Evolutionary conservation across 352 stramenopile species (phyloP), one percentile per base, ranked within the genome.

Genomic region (Phytophthora pisi): DNA sequence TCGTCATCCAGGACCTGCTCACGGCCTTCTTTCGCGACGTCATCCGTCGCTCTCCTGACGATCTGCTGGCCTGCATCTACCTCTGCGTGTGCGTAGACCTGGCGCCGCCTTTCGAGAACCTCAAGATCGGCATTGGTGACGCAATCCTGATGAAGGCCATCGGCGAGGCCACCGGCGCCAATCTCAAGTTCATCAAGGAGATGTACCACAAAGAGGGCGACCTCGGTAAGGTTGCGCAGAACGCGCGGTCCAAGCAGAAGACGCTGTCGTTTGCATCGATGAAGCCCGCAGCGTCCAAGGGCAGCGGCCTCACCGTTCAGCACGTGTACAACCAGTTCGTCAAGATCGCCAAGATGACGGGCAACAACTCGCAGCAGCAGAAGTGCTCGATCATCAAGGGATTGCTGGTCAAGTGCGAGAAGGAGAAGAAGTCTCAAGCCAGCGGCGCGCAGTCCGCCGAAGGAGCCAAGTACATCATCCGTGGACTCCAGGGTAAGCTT

Each of bases 101-200:
- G 3, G 97, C 97, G 18, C 97, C 97, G 2, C 89, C 95, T 26
- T 99, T 98, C 61, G 92, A 99, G 67, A 98, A 98, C 74, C 78
- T 99, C 7, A 98, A 99, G 79, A 95, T 99, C 26, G 98, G 98
- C 16, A 98, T 99, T 52, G 98, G 98, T 28, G 97, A 99, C 68
- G 89, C 95, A 4, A 97, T 99, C 59, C 74, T 99, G 16, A 98
- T 98, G 73, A 99, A 99, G 77, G 95, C 97, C 3, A 98, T 99
- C 57, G 91, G 86, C 10, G 88, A 98, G 70, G 96, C 96, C 0
- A 98, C 89, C 1, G 97, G 96, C 7, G 96, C 88, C 18, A 95
- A 90, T 54, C 75, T 88, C 16, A 92, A 90, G 54, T 95, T 97
- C 52, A 95, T 99, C 66, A 98, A 99, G 72, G 83, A 97, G 31